Conservation (phyloP, 352 stramenopile genomes). For the Globisporangium spiculum region DNA sequence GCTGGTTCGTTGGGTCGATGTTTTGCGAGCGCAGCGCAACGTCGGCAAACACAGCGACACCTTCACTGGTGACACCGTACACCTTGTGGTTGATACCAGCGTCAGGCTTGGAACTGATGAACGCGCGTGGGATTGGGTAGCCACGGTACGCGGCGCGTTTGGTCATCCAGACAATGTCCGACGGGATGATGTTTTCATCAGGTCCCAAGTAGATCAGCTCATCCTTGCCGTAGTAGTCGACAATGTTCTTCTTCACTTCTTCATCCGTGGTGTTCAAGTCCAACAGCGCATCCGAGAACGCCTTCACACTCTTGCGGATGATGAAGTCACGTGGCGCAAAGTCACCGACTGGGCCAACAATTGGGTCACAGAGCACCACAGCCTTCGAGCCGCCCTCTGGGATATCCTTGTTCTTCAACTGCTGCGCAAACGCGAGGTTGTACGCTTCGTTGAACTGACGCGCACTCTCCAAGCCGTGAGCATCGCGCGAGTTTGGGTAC, state of each 20-base stretch:
- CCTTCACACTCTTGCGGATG: conserved; percentile 97
- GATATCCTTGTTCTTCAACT: conserved; percentile 90
- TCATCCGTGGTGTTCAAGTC: conserved; percentile 78
- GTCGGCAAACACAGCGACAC: conserved; percentile 79
- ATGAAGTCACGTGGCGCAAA: conserved; percentile 83
- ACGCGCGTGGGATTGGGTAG: conserved; percentile 78
- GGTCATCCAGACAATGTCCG: conserved; percentile 82
- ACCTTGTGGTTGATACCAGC: conserved; percentile 87
- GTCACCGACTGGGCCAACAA: conserved; percentile 67
- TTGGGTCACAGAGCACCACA: conserved; percentile 76
- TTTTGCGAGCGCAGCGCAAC: conserved; percentile 72
- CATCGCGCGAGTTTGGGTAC: conserved; percentile 62
- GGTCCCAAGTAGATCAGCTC: conserved; percentile 84
- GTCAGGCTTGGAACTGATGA: conserved; percentile 85
- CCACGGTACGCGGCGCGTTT: conserved; percentile 75
- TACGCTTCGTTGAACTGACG: conserved; percentile 85
- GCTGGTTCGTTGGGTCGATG: conserved; percentile 70
- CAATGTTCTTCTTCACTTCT: conserved; percentile 65
- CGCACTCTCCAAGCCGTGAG: conserved; percentile 60
- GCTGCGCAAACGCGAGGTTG: conserved; percentile 81
- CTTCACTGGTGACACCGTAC: conserved; percentile 82
- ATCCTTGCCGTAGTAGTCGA: conserved; percentile 81
- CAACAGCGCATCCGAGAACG: conserved; percentile 89
- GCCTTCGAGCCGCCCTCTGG: conserved; percentile 82
- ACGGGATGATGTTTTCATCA: conserved; percentile 81